These are phyloP conservation scores for Trichosporon ovoides DNA, from an alignment of 1,284 basidiomycete species.

Conservation along the genomic window DNA sequence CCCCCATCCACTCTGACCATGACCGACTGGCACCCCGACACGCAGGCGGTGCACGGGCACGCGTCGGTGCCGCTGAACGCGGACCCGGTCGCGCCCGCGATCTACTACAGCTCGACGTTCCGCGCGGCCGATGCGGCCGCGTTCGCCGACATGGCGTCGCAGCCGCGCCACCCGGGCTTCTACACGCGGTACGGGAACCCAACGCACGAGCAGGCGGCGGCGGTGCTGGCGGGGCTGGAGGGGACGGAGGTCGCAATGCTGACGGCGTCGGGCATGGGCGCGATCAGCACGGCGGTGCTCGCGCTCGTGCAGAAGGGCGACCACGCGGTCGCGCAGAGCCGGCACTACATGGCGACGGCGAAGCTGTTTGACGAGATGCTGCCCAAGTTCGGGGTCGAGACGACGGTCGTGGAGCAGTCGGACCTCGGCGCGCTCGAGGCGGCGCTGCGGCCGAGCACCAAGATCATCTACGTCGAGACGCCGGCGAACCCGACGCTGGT, in stretches of 20 bases:
- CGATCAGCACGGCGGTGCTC: slow-evolving; percentile 13
- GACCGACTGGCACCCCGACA: slow-evolving; percentile 15
- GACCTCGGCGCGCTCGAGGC: slow-evolving; percentile 13
- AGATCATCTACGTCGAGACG: slow-evolving; percentile 18
- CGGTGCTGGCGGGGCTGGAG: slow-evolving; percentile 14
- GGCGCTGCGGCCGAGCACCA: slow-evolving; percentile 8
- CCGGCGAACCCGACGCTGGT: slow-evolving; percentile 18
- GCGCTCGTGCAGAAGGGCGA: slow-evolving; percentile 10
- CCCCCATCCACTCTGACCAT: background rate
- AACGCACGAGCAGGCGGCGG: slow-evolving; percentile 14
- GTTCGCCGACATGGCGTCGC: slow-evolving; percentile 13
- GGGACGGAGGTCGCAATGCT: slow-evolving; percentile 16
- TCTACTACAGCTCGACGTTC: slow-evolving; percentile 20
- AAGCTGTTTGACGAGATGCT: slow-evolving; percentile 17
- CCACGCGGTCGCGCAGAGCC: slow-evolving; percentile 13
- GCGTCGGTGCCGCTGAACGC: background rate
- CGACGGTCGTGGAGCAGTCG: slow-evolving; percentile 9
- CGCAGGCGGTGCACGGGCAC: slow-evolving; percentile 12
- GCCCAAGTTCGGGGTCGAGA: slow-evolving; percentile 10
- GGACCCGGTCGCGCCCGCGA: slow-evolving; percentile 12
- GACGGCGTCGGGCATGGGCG: slow-evolving; percentile 15
- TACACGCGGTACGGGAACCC: slow-evolving; percentile 20
- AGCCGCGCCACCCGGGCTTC: slow-evolving; percentile 9
- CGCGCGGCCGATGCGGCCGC: slow-evolving; percentile 7
- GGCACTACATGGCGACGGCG: slow-evolving; percentile 17